Base-by-base conservation (phyloP, 2,329 filamentous ascomycete species). In the Exophiala bonariae region DNA sequence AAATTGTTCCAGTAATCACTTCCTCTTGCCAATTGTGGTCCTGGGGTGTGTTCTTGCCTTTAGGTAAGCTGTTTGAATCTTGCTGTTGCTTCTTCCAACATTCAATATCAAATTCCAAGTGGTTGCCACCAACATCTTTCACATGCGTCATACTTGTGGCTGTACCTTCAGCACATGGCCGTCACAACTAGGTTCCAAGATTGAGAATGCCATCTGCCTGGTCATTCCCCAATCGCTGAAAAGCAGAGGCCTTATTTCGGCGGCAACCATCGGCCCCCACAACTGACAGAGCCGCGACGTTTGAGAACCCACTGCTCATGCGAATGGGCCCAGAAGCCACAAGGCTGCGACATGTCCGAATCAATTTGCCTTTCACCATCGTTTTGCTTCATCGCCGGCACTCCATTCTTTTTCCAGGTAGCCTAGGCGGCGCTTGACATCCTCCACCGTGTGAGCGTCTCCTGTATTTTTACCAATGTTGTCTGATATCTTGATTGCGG, bases 401-500 rank as follows among this genome's bases (percentile, higher is more conserved):
- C 79, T 77, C 90, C 93, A 96, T 20, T 82, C 76, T 59, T 86
- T 85, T 71, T 97, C 92, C 3, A 85, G 77, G 63, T 99, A 97
- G 0, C 90, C 90, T 33, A 96, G 77, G 54, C 86, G 79, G 61
- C 80, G 77, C 79, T 99, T 99, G 53, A 97, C 90, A 57, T 84
- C 81, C 47, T 83, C 76, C 0, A 99, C 87, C 1, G 86, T 88
- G 16, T 77, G 77, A 60, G 83, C 81, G 63, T 96, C 86, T 6
- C 93, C 93, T 0, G 90, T 97, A 63, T 99, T 99, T 77, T 99
- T 99, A 36, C 90, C 82, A 56, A 85, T 78, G 63, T 97, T 96
- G 66, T 92, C 86, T 55, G 83, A 96, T 58, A 99, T 88, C 75
- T 99, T 99, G 63, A 99, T 83, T 2, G 93, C 91, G 0, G 86